These are phyloP conservation scores for Coemansia sp. DNA, from an alignment of 192 early-diverging fungal species.

Conservation along the genomic window DNA sequence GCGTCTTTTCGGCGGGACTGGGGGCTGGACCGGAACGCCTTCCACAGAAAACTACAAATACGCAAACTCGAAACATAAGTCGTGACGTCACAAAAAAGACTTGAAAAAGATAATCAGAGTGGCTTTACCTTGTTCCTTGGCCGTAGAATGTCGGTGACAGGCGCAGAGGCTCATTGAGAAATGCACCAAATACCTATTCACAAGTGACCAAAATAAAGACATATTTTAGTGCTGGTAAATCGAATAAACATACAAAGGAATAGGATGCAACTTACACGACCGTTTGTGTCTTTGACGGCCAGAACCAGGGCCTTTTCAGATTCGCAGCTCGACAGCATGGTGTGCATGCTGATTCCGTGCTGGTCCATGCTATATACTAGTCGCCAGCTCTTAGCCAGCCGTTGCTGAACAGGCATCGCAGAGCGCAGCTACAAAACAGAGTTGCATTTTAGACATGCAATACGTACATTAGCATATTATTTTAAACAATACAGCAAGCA, in stretches of 20 bases:
- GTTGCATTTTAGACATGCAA: background rate
- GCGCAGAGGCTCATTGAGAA: conserved; percentile 65
- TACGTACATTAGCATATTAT: background rate
- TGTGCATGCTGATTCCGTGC: conserved; percentile 87
- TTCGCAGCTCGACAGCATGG: conserved; percentile 68
- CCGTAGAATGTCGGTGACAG: conserved; percentile 71
- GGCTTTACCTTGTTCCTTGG: conserved; percentile 72
- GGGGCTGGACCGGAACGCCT: conserved; percentile 47
- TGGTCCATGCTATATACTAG: conserved; percentile 91
- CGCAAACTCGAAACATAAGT: background rate
- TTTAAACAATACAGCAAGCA: background rate
- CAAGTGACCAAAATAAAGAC: background rate
- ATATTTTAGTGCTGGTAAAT: background rate
- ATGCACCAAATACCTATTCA: conserved; percentile 76
- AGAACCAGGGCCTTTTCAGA: conserved; percentile 68
- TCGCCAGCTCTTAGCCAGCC: conserved; percentile 73
- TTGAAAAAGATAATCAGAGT: background rate
- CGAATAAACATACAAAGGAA: background rate
- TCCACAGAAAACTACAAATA: conserved; percentile 67
- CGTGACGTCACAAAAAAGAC: background rate
- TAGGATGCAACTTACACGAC: conserved; percentile 23
- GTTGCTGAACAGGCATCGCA: conserved; percentile 72
- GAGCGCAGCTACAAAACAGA: conserved; percentile 65
- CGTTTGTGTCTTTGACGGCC: conserved; percentile 64
- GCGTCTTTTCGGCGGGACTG: conserved; percentile 50